A percentile compares a stretch with the other conserved stretches of the same genome.
Conservation (phyloP, 139 green algal genomes). For the Zygnema cylindricum region DNA sequence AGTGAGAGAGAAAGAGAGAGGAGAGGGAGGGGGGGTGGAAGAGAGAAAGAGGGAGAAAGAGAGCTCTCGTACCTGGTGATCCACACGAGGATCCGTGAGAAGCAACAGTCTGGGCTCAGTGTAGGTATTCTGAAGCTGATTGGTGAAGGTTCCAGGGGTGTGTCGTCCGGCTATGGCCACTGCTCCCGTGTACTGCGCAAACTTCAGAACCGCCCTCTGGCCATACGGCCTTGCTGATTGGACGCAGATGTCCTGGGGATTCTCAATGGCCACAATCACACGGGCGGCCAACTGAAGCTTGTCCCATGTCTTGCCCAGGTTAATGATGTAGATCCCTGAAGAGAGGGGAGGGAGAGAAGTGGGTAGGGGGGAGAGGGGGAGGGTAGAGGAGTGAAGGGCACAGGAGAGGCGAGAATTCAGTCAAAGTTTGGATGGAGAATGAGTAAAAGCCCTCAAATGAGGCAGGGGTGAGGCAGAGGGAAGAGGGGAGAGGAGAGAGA, state of each 20-base stretch:
- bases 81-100: constrained; percentile 90
- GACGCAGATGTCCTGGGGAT: constrained; percentile 78
- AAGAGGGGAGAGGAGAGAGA: not conserved
- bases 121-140: constrained; percentile 98
- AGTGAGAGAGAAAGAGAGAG: not conserved
- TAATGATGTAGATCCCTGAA: constrained; percentile 95
- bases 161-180: constrained; percentile 94
- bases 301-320: constrained; percentile 98
- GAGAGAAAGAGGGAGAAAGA: not conserved
- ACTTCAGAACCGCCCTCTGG: constrained; percentile 98
- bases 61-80: constrained; percentile 63
- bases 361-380: not conserved
- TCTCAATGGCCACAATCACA: constrained; percentile 98
- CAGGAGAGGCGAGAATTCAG: not conserved
- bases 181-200: constrained; percentile 94
- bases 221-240: constrained; percentile 71
- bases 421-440: not conserved
- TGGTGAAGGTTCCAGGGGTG: constrained; percentile 99
- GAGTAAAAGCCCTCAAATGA: not conserved
- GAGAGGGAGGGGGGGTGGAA: not conserved
- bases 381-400: not conserved
- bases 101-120: constrained; percentile 96
- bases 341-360: not conserved
- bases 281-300: constrained; percentile 98
- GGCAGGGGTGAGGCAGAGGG: not conserved